Evolutionary conservation across 1,284 basidiomycete species (phyloP), one percentile per base, ranked within the genome.

Genomic region (Trichosporon sp.): DNA sequence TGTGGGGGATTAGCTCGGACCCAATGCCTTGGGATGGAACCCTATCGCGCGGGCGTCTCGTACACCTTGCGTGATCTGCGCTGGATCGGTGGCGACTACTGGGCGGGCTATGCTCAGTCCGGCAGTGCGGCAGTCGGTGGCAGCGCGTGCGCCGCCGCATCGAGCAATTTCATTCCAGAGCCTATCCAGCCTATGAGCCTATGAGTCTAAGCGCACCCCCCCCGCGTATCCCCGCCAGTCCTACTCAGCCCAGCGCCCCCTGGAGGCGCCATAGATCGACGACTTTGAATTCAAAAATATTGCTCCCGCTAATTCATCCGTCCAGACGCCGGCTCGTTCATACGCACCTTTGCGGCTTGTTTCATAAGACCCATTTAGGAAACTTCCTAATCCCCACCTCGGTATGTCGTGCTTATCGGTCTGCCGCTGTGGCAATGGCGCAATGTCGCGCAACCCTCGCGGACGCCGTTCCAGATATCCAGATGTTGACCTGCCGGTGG

Each of bases 51-150:
- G 4, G 32, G 32, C 31, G 59, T 63, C 59, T 63, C 59, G 59
- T 35, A n/a, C 59, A 63, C 59, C 59, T 63, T 63, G 59, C 59
- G 59, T 63, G 59, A 63, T 63, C 59, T 63, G 59, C 59, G 59
- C 51, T 54, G 51, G 19, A 10, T 40, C 38, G 12, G 38, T 40
- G 38, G 38, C 38, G 38, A 40, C 38, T 40, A 40, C 35, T 37
- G 35, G 38, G 38, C 38, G 26, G 26, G 26, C 38, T 40, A 40
- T 11, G 38, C 38, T 40, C 38, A 11, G 10, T 40, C 11, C 38
- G 38, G 38, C 38, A 11, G 10, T 40, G 7, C 38, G 38, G 38
- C 38, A 40, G 38, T 40, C 38, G 11, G 10, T 40, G 38, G 38
- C 38, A 3, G 10, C 2, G 38, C 38, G 10, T 10, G 38, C 8